Conservation (phyloP, 805 yeast genomes). For the Diddensiella santjacobensis region DNA sequence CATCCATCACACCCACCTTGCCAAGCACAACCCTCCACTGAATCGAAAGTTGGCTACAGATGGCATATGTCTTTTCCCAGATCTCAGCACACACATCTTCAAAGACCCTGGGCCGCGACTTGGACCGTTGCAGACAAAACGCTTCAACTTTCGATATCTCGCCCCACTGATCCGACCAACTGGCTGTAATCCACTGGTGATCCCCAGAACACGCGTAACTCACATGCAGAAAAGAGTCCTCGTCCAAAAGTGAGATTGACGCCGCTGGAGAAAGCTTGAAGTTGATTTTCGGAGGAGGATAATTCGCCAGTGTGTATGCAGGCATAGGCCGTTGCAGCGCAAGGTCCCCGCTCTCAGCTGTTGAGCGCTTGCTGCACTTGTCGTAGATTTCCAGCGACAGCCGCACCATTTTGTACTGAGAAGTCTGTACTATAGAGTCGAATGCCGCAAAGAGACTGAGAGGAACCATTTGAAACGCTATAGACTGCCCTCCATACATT, state of each 20-base stretch:
- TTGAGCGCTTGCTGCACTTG: conserved; percentile 21
- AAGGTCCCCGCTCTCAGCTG: not conserved
- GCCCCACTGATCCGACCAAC: conserved; percentile 88
- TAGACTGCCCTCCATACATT: conserved; percentile 18
- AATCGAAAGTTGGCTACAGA: conserved; percentile 22
- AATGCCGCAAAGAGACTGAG: conserved; percentile 24
- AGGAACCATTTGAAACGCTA: conserved; percentile 19
- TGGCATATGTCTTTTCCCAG: conserved; percentile 32
- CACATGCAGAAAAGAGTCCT: conserved; percentile 76
- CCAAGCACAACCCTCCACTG: conserved; percentile 36
- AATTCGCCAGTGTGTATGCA: conserved; percentile 34
- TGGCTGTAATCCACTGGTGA: conserved; percentile 77
- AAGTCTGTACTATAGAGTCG: conserved; percentile 28
- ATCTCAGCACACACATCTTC: conserved; percentile 32
- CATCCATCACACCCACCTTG: conserved; percentile 35
- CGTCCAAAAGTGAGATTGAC: conserved; percentile 41
- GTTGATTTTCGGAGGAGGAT: conserved; percentile 30
- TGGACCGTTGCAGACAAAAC: conserved; percentile 30
- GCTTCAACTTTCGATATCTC: conserved; percentile 55
- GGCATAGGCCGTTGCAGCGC: conserved; percentile 22
- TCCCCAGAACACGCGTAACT: conserved; percentile 82
- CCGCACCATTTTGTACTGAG: conserved; percentile 28
- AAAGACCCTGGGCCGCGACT: conserved; percentile 21
- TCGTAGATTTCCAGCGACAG: conserved; percentile 32
- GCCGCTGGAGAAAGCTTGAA: conserved; percentile 28